phyloP scores from a whole-genome alignment of 208 protist species.

The Tritrichomonas foetus region DNA sequence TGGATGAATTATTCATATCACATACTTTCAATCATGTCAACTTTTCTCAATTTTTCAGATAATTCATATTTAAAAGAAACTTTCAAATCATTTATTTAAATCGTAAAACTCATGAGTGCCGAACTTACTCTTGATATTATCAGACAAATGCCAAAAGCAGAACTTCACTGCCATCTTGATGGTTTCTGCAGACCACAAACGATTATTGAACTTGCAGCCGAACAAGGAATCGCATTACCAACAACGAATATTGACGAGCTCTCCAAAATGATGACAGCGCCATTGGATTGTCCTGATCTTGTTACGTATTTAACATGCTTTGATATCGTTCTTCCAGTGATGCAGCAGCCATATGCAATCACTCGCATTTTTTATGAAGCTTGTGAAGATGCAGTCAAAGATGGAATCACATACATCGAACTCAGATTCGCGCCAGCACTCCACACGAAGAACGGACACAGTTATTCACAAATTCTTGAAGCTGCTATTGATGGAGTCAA shows the following conservation, averaged over 20 bases:
- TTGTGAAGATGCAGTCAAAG: conserved; percentile 23
- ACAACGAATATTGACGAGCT: background rate
- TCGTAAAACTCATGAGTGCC: too few species aligned
- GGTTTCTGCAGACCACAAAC: background rate
- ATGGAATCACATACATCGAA: background rate
- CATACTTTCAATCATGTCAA: too few species aligned
- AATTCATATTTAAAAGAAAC: too few species aligned
- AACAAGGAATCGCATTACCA: conserved; percentile 14
- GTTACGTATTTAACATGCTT: background rate
- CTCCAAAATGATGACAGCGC: background rate
- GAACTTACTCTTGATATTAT: background rate
- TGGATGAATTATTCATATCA: too few species aligned
- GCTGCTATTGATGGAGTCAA: background rate
- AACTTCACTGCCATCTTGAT: conserved; percentile 38
- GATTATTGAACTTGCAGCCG: background rate
- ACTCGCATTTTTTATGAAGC: conserved; percentile 28
- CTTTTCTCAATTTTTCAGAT: too few species aligned
- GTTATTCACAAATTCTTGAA: conserved; percentile 5
- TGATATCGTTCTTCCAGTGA: background rate
- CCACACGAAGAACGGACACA: background rate
- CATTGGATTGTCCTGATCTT: conserved; percentile 13
- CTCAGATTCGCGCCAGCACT: background rate
- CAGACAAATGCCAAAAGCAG: conserved; percentile 2
- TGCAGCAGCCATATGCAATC: conserved; percentile 17
- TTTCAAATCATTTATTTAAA: too few species aligned